These are phyloP conservation scores for Yamadazyma philogaea DNA, from an alignment of 805 yeast genomes.

Conservation along the genomic window DNA sequence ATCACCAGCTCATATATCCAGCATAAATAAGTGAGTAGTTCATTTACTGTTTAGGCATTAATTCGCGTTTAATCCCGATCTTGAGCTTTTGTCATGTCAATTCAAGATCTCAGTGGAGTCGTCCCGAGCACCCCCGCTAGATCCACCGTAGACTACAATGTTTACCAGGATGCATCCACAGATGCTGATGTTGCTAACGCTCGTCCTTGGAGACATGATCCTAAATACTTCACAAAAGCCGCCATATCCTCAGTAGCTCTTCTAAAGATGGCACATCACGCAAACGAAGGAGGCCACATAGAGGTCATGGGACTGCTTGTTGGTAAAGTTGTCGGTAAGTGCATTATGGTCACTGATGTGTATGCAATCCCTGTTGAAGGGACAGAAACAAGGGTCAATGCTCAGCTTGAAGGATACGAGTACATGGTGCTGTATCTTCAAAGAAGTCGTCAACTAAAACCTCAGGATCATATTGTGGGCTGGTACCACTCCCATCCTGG, in stretches of 20 bases:
- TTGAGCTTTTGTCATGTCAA: not conserved
- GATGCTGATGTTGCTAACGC: conserved; percentile 10
- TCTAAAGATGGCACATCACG: conserved; percentile 74
- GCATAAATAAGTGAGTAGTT: not conserved
- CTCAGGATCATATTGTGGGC: conserved; percentile 74
- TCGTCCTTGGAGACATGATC: conserved; percentile 56
- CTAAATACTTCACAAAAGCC: conserved; percentile 58
- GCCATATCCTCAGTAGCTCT: conserved; percentile 70
- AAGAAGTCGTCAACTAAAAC: conserved; percentile 35
- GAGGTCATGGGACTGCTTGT: conserved; percentile 96
- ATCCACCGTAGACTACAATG: conserved; percentile 9
- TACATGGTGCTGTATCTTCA: conserved; percentile 85
- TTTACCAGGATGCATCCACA: conserved; percentile 3
- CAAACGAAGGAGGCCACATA: conserved; percentile 77
- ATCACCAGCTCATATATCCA: not conserved
- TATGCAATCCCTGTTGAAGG: conserved; percentile 93
- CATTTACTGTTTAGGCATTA: not conserved
- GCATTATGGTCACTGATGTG: conserved; percentile 71
- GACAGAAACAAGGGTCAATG: conserved; percentile 93
- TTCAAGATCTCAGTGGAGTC: conserved; percentile 8
- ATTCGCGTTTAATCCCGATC: not conserved
- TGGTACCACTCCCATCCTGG: conserved; percentile 99
- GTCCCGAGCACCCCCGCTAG: conserved; percentile 2
- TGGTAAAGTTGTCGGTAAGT: conserved; percentile 59
- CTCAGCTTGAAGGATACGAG: conserved; percentile 90